These are phyloP conservation scores for Heritiera littoralis DNA, from an alignment of 345 rosid genomes.

Conservation along the genomic window DNA sequence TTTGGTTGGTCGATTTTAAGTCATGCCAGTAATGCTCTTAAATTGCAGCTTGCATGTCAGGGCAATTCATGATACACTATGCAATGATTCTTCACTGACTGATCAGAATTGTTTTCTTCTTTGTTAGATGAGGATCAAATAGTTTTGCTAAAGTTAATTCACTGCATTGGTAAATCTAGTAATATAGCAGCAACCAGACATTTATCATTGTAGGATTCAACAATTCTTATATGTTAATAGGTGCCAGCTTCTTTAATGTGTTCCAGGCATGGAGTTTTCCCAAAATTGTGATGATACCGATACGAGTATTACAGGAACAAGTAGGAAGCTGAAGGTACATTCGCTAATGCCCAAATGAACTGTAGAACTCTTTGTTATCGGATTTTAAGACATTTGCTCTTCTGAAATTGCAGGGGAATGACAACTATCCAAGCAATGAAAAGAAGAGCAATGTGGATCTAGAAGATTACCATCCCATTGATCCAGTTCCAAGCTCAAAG, in stretches of 20 bases:
- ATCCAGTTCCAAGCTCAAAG: conserved; percentile 71
- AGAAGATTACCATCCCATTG: conserved; percentile 60
- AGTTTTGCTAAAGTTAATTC: neutral
- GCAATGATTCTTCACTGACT: neutral
- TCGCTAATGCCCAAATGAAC: neutral
- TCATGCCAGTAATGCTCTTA: neutral
- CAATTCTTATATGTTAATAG: conserved; percentile 13
- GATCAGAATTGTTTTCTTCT: neutral
- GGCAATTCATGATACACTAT: neutral
- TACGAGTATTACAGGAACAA: conserved; percentile 15
- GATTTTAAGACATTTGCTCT: neutral
- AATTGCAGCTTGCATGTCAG: conserved; percentile 11
- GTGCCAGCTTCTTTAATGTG: conserved; percentile 16
- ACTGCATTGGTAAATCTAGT: neutral
- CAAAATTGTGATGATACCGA: conserved; percentile 1
- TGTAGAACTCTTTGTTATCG: neutral
- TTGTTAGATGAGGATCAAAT: conserved; percentile 2
- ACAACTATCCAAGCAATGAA: conserved; percentile 8
- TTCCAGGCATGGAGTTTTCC: conserved; percentile 29
- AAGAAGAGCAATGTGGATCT: conserved; percentile 23
- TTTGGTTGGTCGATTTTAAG: neutral
- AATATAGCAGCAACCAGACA: neutral
- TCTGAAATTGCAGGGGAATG: conserved; percentile 35
- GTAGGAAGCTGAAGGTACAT: conserved; percentile 50
- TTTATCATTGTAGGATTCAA: neutral